phyloP scores from a whole-genome alignment of 257 asterid genomes.

The Scutellaria galericulata region DNA sequence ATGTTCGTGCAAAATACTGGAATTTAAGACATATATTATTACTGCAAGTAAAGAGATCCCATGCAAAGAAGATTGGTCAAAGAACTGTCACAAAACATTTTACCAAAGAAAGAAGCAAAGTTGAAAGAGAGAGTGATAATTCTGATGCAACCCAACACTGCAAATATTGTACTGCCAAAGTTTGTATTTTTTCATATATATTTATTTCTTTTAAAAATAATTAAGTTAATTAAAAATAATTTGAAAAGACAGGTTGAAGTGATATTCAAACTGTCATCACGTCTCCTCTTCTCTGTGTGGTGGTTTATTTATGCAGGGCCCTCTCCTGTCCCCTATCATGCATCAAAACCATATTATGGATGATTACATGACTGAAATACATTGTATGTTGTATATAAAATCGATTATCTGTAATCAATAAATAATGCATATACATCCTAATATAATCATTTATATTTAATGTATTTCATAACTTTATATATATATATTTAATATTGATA shows the following conservation, averaged over 20 bases:
- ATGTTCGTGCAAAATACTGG: neutral
- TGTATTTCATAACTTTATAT: too few species aligned
- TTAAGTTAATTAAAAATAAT: neutral
- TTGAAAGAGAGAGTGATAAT: constrained; percentile 33
- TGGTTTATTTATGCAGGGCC: constrained; percentile 27
- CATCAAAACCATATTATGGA: neutral
- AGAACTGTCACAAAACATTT: constrained; percentile 23
- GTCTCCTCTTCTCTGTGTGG: constrained; percentile 43
- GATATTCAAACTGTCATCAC: constrained; percentile 59
- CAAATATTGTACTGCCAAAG: constrained; percentile 36
- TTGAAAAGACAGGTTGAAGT: constrained; percentile 57
- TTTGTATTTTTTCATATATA: constrained; percentile 36
- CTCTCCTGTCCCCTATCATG: constrained; percentile 36
- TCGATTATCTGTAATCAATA: too few species aligned
- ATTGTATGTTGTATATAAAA: too few species aligned
- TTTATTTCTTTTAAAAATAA: neutral
- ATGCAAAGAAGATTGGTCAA: constrained; percentile 35
- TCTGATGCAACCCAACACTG: constrained; percentile 56
- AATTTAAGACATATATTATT: neutral
- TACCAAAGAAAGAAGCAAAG: constrained; percentile 42
- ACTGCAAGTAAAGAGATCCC: constrained; percentile 26
- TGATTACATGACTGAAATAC: too few species aligned
- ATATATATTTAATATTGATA: too few species aligned
- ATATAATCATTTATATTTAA: too few species aligned
- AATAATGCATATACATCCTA: too few species aligned